phyloP scores from a whole-genome alignment of 2,329 filamentous ascomycete species.

The Verticillium tricorpus region DNA sequence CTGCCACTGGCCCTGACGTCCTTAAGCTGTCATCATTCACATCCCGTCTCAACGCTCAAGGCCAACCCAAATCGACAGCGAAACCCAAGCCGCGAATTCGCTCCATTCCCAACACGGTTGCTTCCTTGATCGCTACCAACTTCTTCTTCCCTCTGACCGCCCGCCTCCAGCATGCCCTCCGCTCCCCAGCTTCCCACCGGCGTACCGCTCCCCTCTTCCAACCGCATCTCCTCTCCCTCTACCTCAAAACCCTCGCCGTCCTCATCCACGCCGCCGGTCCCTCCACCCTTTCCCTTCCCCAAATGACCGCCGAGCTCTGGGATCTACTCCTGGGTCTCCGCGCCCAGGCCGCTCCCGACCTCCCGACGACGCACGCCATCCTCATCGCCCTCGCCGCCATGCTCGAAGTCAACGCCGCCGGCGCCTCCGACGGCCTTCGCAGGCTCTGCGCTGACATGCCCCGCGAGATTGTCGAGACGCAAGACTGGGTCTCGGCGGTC shows the following conservation, averaged over 20 bases:
- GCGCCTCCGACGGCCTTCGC: conserved; percentile 48
- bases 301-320: conserved; percentile 83
- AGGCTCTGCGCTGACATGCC: conserved; percentile 70
- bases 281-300: conserved; percentile 67
- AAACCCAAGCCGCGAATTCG: conserved; percentile 38
- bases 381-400: conserved; percentile 76
- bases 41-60: conserved; percentile 54
- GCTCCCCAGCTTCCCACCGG: conserved; percentile 24
- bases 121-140: conserved; percentile 65
- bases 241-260: conserved; percentile 80
- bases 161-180: conserved; percentile 66
- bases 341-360: conserved; percentile 54
- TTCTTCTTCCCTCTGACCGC: conserved; percentile 88
- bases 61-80: conserved; percentile 23
- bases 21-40: conserved; percentile 90
- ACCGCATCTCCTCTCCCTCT: conserved; percentile 70
- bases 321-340: conserved; percentile 71
- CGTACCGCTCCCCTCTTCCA: conserved; percentile 59
- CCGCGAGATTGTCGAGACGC: conserved; percentile 75
- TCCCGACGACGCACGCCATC: conserved; percentile 66
- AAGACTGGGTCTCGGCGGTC: conserved; percentile 77
- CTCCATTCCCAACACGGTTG: conserved; percentile 70
- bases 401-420: conserved; percentile 70
- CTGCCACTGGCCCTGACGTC: conserved; percentile 71
- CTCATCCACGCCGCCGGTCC: conserved; percentile 81